Conservation (phyloP, 495 filamentous ascomycete genomes). For the Echria macrotheca region DNA sequence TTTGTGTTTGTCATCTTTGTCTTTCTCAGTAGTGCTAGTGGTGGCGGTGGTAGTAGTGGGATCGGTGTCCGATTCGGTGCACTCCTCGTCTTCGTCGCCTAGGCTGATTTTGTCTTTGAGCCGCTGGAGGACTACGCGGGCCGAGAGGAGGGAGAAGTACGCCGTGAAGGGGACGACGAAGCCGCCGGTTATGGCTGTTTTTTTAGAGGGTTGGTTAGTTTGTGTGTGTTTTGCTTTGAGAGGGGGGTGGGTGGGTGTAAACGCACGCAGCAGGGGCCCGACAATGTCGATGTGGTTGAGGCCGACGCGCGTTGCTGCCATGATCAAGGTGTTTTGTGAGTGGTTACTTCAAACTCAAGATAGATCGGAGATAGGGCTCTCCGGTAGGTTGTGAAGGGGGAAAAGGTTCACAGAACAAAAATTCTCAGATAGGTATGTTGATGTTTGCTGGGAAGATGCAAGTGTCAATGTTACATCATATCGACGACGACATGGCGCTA, state of each 20-base stretch:
- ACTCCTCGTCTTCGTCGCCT: background rate
- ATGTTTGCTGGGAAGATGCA: no score
- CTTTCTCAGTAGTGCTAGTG: constrained; percentile 14
- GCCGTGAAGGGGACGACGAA: constrained; percentile 42
- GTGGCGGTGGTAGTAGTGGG: constrained; percentile 15
- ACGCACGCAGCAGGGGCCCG: constrained; percentile 13
- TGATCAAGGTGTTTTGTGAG: background rate
- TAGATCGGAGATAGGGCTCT: no score
- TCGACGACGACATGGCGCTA: no score
- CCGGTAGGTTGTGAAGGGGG: no score
- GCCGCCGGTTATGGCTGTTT: constrained; percentile 37
- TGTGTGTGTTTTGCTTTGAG: no score
- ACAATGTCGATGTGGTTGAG: constrained; percentile 14
- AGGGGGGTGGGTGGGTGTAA: background rate
- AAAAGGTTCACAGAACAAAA: no score
- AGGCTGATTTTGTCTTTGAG: constrained; percentile 21
- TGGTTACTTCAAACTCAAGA: background rate
- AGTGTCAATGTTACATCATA: no score
- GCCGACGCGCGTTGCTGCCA: constrained; percentile 4
- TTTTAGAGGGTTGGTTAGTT: background rate
- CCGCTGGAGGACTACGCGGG: constrained; percentile 36
- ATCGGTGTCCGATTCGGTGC: background rate
- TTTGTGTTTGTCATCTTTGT: constrained; percentile 11
- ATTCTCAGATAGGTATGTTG: no score
- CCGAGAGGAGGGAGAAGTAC: constrained; percentile 37